Percentiles rank a stretch among this genome's conserved stretches.
These are phyloP conservation scores for Iris pallida DNA, from an alignment of 116 monocot species.

Conservation along the genomic window DNA sequence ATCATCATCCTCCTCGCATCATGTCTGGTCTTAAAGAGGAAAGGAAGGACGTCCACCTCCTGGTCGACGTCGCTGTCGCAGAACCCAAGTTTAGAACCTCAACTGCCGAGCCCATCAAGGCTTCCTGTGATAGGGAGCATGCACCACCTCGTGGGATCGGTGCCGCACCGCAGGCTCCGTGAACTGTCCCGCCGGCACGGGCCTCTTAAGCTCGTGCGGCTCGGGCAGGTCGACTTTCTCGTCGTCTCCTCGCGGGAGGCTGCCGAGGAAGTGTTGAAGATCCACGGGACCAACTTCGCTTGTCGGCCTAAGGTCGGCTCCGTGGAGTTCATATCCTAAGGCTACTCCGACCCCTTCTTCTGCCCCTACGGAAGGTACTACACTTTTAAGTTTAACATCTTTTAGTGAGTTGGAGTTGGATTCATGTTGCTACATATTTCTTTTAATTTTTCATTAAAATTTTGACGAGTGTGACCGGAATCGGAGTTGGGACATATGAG, in stretches of 20 bases:
- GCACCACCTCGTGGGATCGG: background rate
- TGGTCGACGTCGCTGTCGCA: too few species aligned
- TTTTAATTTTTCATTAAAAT: too few species aligned
- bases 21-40: too few species aligned
- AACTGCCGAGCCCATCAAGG: background rate
- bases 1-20: too few species aligned
- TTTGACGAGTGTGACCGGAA: too few species aligned
- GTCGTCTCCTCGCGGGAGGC: background rate
- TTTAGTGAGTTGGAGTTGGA: too few species aligned
- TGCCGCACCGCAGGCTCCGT: background rate
- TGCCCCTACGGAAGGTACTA: background rate
- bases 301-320: background rate
- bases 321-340: background rate
- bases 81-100: background rate
- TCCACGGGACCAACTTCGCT: background rate
- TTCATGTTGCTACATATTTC: too few species aligned
- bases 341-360: background rate
- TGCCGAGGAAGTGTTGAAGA: background rate
- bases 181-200: background rate
- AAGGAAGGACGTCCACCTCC: too few species aligned
- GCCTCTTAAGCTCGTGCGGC: background rate
- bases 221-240: background rate
- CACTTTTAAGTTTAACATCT: too few species aligned
- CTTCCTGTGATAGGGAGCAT: background rate
- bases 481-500: too few species aligned